Conservation (phyloP, 1,139 yeast genomes). For the Ashbya aceris region DNA sequence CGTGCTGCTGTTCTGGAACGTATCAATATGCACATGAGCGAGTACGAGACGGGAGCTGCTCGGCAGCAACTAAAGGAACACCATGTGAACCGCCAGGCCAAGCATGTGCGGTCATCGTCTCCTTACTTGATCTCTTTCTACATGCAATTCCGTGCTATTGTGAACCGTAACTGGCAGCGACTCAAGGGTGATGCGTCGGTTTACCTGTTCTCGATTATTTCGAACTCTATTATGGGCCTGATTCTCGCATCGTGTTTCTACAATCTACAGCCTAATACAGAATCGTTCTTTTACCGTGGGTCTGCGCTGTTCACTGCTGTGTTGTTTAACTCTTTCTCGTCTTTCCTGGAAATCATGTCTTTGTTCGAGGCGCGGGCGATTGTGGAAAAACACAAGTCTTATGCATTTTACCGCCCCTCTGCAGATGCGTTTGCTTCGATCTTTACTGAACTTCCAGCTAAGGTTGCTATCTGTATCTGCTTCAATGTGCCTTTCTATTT, state of each 20-base stretch:
- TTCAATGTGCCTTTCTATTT: slow-evolving; percentile 52
- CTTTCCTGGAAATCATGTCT: slow-evolving; percentile 54
- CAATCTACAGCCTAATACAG: slow-evolving; percentile 36
- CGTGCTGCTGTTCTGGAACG: slow-evolving; percentile 34
- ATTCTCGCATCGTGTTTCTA: slow-evolving; percentile 58
- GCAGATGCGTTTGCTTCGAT: slow-evolving; percentile 59
- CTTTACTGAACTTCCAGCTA: slow-evolving; percentile 50
- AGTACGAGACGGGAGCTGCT: slow-evolving; percentile 9
- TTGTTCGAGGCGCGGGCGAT: slow-evolving; percentile 57
- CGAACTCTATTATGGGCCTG: slow-evolving; percentile 52
- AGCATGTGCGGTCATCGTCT: slow-evolving; percentile 38
- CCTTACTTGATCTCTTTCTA: slow-evolving; percentile 52
- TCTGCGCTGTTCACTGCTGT: slow-evolving; percentile 61
- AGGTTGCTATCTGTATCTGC: slow-evolving; percentile 38
- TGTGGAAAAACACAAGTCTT: slow-evolving; percentile 60
- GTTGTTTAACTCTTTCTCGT: slow-evolving; percentile 57
- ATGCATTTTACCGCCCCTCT: slow-evolving; percentile 57
- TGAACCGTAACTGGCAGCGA: slow-evolving; percentile 48
- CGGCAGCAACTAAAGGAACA: slow-evolving; percentile 33
- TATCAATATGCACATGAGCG: slow-evolving; percentile 31
- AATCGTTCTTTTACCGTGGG: slow-evolving; percentile 48
- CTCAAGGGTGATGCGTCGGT: slow-evolving; percentile 54
- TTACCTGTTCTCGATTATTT: slow-evolving; percentile 44
- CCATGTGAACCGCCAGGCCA: slow-evolving; percentile 45
- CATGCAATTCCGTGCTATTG: slow-evolving; percentile 43